phyloP scores from a whole-genome alignment of 805 yeast species.

The Allodekkera sacchari region DNA sequence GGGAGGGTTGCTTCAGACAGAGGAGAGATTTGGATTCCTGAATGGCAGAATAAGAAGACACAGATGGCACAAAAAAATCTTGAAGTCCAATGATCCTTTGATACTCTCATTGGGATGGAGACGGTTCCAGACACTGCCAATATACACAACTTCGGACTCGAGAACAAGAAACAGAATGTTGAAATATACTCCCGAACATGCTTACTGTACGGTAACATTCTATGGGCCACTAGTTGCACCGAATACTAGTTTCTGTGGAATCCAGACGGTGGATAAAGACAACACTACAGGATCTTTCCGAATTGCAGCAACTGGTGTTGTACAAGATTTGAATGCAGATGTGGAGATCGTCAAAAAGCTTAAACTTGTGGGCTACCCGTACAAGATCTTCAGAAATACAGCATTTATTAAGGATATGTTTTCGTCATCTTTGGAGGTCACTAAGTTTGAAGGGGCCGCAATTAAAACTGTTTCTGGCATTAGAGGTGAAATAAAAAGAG shows the following conservation, averaged over 20 bases:
- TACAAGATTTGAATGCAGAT: slow-evolving; percentile 83
- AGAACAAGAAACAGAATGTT: slow-evolving; percentile 97
- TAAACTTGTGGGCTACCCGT: slow-evolving; percentile 91
- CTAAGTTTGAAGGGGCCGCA: slow-evolving; percentile 96
- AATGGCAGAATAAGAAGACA: slow-evolving; percentile 95
- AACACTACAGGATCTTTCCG: slow-evolving; percentile 86
- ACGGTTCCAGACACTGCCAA: slow-evolving; percentile 92
- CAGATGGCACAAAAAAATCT: slow-evolving; percentile 96
- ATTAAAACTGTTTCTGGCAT: slow-evolving; percentile 96
- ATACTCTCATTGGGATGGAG: slow-evolving; percentile 96
- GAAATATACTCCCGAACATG: slow-evolving; percentile 97
- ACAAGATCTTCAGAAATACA: slow-evolving; percentile 88
- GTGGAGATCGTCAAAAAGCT: slow-evolving; percentile 93
- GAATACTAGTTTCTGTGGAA: slow-evolving; percentile 94
- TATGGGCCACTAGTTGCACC: slow-evolving; percentile 98
- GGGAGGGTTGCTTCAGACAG: slow-evolving; percentile 89
- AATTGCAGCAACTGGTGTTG: slow-evolving; percentile 94
- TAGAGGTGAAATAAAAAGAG: slow-evolving; percentile 95
- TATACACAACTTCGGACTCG: slow-evolving; percentile 94
- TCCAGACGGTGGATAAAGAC: slow-evolving; percentile 75
- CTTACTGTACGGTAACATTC: slow-evolving; percentile 91
- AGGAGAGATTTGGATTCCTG: slow-evolving; percentile 84
- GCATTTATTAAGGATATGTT: slow-evolving; percentile 98
- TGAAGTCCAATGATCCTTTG: slow-evolving; percentile 92
- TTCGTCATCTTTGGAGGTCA: slow-evolving; percentile 84